Base-by-base conservation (phyloP, 139 green algal species). In the Chlamydomonas sphaeroides region DNA sequence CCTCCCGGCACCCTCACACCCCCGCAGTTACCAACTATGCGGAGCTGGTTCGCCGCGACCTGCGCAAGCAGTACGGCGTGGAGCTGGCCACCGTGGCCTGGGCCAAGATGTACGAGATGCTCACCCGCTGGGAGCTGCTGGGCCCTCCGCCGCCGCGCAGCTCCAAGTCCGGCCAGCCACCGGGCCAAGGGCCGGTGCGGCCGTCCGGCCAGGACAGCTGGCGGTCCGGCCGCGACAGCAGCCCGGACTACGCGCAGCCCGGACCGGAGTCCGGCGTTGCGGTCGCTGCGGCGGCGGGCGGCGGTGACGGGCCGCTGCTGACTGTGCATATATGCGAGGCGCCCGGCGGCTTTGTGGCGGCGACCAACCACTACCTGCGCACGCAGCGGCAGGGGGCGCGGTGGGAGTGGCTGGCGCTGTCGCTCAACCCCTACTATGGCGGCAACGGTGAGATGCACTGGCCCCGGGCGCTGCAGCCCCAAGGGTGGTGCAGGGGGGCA, bases 61-160 rank as follows among this genome's bases (percentile, higher is more conserved):
- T 89, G 41, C 70, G 86, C 21, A 74, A 68, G 30, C 48, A 84
- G 30, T 79, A 67, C 4, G 57, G 73, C 15, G 77, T 86, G 0
- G 88, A 92, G 79, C 74, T 92, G 56, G 85, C 57, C 6, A 92
- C 88, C 1, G 74, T 88, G 39, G 85, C 88, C 1, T 92, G 86
- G 83, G 86, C 86, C 45, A 92, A 91, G 45, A 90, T 92, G 89
- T 92, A 88, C 63, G 86, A 91, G 53, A 68, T 48, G 35, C 81
- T 92, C 36, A 59, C 65, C 17, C 21, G n/a, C 23, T 83, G 53
- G 25, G 72, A 85, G 38, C 78, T 91, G 41, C 80, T 88, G 56
- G n/a, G n/a, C n/a, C n/a, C n/a, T n/a, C n/a, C n/a, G n/a, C n/a
- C n/a, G n/a, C 84, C 67, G 26, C 21, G 67, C 32, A 68, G 49